Evolutionary conservation across 345 rosid genomes (phyloP).

Genomic region (Aquilaria malaccensis): DNA sequence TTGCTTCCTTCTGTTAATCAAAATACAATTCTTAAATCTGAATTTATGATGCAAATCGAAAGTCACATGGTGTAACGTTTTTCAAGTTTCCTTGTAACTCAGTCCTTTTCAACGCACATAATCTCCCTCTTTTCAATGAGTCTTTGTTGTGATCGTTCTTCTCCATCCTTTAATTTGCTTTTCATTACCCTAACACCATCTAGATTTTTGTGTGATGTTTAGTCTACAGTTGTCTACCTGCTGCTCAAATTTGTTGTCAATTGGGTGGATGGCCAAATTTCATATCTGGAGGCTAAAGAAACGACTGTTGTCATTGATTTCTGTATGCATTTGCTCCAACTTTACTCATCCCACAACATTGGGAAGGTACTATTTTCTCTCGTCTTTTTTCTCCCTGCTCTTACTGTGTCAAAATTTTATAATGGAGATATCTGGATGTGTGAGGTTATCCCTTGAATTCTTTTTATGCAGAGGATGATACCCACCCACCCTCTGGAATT

Average conservation of each 20-base stretch:
- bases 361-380: slow-evolving; percentile 62
- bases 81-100: no score
- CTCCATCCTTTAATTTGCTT: not conserved
- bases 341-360: slow-evolving; percentile 89
- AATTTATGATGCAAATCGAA: no score
- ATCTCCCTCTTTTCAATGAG: no score
- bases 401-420: not conserved
- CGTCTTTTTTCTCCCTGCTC: not conserved
- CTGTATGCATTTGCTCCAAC: slow-evolving; percentile 91
- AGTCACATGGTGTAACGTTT: no score
- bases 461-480: no score
- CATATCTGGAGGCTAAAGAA: slow-evolving; percentile 85
- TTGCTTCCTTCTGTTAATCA: no score
- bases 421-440: not conserved
- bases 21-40: no score
- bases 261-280: slow-evolving; percentile 98
- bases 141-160: not conserved
- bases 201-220: slow-evolving; percentile 22
- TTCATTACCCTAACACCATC: slow-evolving; percentile 8
- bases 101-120: no score
- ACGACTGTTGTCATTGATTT: slow-evolving; percentile 67
- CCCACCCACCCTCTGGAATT: no score
- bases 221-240: slow-evolving; percentile 91
- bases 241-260: slow-evolving; percentile 87
- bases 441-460: not conserved